Percentiles rank a stretch among this genome's conserved stretches.
phyloP scores from a whole-genome alignment of 495 filamentous ascomycete species.

The Aspergillus bertholletiae region DNA sequence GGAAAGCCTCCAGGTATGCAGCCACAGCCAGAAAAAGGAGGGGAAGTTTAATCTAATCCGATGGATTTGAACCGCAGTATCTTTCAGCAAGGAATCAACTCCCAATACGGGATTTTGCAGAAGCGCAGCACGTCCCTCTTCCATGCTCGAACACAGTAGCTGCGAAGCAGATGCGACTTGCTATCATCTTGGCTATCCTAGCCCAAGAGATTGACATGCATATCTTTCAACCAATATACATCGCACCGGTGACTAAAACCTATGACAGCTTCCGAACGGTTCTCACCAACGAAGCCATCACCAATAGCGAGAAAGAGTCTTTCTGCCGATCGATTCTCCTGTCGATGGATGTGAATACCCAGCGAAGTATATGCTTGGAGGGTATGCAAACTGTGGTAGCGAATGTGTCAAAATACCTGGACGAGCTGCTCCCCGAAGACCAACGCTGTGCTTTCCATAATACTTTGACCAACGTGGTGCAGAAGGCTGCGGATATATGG shows the following conservation, averaged over 20 bases:
- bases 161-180: conserved; percentile 23
- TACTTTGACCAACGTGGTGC: conserved; percentile 13
- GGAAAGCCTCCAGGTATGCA: conserved; percentile 11
- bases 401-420: conserved; percentile 9
- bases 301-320: conserved; percentile 21
- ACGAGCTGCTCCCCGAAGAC: conserved; percentile 11
- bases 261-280: conserved; percentile 10
- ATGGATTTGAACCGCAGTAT: conserved; percentile 4
- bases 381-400: conserved; percentile 8
- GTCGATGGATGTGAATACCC: conserved; percentile 15
- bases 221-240: conserved; percentile 25
- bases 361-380: conserved; percentile 6
- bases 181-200: conserved; percentile 21
- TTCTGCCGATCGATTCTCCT: conserved; percentile 22
- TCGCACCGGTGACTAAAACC: conserved; percentile 1
- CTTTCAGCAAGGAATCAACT: conserved; percentile 9
- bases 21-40: background rate
- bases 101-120: background rate
- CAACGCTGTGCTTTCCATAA: conserved; percentile 6
- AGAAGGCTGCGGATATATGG: conserved; percentile 15
- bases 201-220: conserved; percentile 20
- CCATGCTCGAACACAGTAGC: conserved; percentile 17
- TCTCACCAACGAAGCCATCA: conserved; percentile 15
- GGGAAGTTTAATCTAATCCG: background rate
- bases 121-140: conserved; percentile 9